phyloP scores from a whole-genome alignment of 1,139 yeast species.

The Yamadazyma membranifaciens region DNA sequence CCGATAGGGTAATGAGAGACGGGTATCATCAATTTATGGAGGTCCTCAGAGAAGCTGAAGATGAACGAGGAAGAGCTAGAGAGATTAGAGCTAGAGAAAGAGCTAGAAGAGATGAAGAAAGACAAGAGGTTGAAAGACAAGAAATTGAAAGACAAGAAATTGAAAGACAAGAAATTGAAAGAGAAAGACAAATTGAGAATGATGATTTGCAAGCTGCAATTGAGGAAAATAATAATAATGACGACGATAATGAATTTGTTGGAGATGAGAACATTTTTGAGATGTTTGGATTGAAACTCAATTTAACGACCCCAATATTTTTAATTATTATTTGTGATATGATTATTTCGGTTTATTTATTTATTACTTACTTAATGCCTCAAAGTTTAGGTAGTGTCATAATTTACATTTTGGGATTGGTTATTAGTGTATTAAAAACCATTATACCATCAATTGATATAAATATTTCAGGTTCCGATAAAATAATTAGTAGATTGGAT shows the following conservation, averaged over 20 bases:
- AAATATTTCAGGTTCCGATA: not conserved
- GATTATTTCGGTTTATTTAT: constrained; percentile 42
- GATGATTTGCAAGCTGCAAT: not conserved
- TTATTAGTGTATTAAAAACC: not conserved
- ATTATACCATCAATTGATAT: not conserved
- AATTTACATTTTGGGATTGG: constrained; percentile 13
- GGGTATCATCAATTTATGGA: too few relatives aligned
- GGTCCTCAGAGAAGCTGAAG: not conserved
- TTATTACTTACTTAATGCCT: constrained; percentile 54
- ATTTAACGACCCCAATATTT: constrained; percentile 35
- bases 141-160: not conserved
- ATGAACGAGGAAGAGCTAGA: not conserved
- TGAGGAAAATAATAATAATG: constrained; percentile 4
- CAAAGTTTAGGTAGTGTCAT: constrained; percentile 46
- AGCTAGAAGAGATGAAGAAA: not conserved
- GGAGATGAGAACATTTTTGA: constrained; percentile 29
- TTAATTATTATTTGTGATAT: constrained; percentile 40
- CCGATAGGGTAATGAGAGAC: too few relatives aligned
- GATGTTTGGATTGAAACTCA: constrained; percentile 35
- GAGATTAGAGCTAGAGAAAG: not conserved
- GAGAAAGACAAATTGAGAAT: not conserved
- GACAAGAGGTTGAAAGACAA: not conserved
- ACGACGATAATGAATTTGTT: constrained; percentile 13
- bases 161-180: not conserved
- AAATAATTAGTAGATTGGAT: not conserved